Percentiles rank a stretch among this genome's conserved stretches.
phyloP scores from a whole-genome alignment of 75 land plant species.

The Cryptomeria japonica region DNA sequence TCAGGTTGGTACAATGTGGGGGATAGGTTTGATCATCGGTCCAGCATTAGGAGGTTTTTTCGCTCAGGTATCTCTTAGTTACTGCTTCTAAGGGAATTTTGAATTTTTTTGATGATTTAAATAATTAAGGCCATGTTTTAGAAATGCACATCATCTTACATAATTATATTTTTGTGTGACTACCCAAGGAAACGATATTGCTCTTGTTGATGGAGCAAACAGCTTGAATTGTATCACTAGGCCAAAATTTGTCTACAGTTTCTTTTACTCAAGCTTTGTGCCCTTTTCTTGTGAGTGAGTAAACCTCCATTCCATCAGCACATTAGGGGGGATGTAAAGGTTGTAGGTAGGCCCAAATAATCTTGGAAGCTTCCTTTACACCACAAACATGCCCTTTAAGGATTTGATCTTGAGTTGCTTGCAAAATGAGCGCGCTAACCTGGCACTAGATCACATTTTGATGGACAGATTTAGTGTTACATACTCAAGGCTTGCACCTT shows the following conservation, averaged over 20 bases:
- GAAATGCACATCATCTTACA: background rate
- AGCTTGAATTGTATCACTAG: background rate
- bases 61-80: slow-evolving; percentile 48
- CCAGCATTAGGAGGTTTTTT: slow-evolving; percentile 77
- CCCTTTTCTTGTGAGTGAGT: no score
- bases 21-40: slow-evolving; percentile 38
- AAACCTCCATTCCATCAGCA: no score
- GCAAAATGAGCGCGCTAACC: background rate
- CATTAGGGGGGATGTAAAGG: no score
- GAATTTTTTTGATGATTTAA: background rate
- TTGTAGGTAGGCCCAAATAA: no score
- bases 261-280: background rate
- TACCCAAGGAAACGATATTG: background rate
- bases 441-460: background rate
- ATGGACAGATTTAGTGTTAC: background rate
- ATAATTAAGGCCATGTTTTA: background rate
- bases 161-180: background rate
- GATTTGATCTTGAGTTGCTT: background rate
- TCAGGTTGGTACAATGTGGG: slow-evolving; percentile 55
- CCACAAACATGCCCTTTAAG: background rate
- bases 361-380: no score
- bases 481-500: background rate
- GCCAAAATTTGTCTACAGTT: background rate
- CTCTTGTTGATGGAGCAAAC: background rate
- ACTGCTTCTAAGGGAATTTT: slow-evolving; percentile 1